phyloP scores from a whole-genome alignment of 768 basidiomycete species.

The Cubamyces lactineus region DNA sequence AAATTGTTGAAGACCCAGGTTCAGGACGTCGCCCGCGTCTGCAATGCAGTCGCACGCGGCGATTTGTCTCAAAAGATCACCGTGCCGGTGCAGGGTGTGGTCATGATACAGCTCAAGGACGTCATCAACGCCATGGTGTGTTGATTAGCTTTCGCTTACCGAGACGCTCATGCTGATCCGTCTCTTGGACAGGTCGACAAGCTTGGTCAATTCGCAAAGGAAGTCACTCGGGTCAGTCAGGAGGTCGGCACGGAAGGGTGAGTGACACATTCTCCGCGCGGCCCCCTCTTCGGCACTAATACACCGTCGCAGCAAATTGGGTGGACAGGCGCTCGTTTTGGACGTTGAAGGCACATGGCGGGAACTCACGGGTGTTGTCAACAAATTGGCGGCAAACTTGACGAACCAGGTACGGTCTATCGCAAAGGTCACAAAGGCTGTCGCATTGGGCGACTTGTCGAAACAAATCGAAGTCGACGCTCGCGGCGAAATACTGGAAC shows the following conservation, averaged over 20 bases:
- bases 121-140: conserved; percentile 41
- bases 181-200: conserved; percentile 52
- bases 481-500: conserved; percentile 85
- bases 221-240: conserved; percentile 84
- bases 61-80: conserved; percentile 58
- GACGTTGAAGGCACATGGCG: conserved; percentile 93
- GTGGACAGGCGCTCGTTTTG: conserved; percentile 83
- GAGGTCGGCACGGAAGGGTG: conserved; percentile 78
- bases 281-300: conserved; percentile 16
- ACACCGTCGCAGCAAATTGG: conserved; percentile 58
- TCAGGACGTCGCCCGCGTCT: conserved; percentile 46
- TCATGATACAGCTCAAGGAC: conserved; percentile 40
- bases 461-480: conserved; percentile 93
- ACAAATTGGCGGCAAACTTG: conserved; percentile 78
- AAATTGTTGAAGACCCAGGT: conserved; percentile 83
- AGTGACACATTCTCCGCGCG: conserved; percentile 33
- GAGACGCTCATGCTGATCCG: conserved; percentile 18
- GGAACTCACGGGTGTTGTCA: conserved; percentile 81
- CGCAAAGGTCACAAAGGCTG: conserved; percentile 68
- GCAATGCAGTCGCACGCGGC: conserved; percentile 51
- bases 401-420: conserved; percentile 63
- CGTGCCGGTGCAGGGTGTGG: conserved; percentile 53
- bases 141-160: conserved; percentile 20
- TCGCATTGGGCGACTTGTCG: conserved; percentile 86
- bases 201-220: conserved; percentile 87